Evolutionary conservation across 2,329 filamentous ascomycete genomes (phyloP), one percentile per base, ranked within the genome.

Genomic region (Claviceps sp.): DNA sequence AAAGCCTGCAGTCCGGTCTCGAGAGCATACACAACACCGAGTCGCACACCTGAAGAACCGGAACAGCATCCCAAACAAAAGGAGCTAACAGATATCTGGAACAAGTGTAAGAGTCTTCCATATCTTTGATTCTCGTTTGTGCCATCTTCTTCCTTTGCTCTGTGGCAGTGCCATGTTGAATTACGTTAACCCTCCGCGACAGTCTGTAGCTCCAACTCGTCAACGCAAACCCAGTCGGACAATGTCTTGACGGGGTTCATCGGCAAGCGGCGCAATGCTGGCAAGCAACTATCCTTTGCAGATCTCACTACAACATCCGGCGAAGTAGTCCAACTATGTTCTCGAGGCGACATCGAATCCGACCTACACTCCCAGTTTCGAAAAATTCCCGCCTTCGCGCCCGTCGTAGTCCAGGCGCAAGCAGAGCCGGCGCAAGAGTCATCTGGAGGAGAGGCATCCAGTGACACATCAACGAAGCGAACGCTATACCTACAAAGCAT

Each of bases 231-330:
- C 2, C 53, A 55, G 9, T 49, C 41, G 5, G 54, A 61, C 0
- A 56, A 58, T 2, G 50, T 54, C 49, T 59, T 56, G 13, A 57
- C 65, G 5, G 90, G 90, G 20, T 93, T 90, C 59, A 67, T 95
- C 0, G 80, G 81, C 26, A 80, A 79, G 54, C 76, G 81, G 34
- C 77, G 80, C 55, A 80, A 87, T 59, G 72, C 89, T 22, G 81
- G 81, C 30, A 82, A 82, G 51, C 80, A 77, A 41, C 70, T 94
- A 20, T 79, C 79, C 2, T 95, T 95, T 62, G 82, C 82, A 47
- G 76, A 84, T 58, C 63, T 73, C 22, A 70, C 69, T 40, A 65
- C 65, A 3, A 58, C 66, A 0, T 65, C 64, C 0, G 63, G 67
- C 4, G 58, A 73, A 44, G 66, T 70, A 16, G 63, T 75, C 7